A percentile compares a stretch with the other conserved stretches of the same genome.
phyloP scores from a whole-genome alignment of 2,329 filamentous ascomycete genomes.

The Microdochium nivale region DNA sequence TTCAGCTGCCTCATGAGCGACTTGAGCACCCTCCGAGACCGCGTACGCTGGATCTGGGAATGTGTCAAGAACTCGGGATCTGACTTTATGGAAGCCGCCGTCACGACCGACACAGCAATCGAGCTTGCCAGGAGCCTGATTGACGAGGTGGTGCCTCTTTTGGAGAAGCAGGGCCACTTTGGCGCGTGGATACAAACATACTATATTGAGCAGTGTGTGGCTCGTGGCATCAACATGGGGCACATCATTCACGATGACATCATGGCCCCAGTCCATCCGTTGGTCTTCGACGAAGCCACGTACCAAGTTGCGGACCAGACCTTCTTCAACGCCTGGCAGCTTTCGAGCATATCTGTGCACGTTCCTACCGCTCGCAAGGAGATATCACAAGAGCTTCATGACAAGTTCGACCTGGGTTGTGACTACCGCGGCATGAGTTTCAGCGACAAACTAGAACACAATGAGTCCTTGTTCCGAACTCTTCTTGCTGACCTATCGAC shows the following conservation, averaged over 20 bases:
- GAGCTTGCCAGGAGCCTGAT: not conserved
- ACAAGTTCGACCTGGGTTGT: not conserved
- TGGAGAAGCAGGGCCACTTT: not conserved
- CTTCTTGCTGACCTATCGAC: not conserved
- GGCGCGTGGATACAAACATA: not conserved
- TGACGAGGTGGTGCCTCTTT: not conserved
- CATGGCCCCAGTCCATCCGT: not conserved
- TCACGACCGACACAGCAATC: not conserved
- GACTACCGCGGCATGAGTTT: not conserved
- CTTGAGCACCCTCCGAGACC: not conserved
- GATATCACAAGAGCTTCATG: not conserved
- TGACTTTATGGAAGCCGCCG: not conserved
- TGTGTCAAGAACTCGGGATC: not conserved
- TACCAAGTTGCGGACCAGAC: not conserved
- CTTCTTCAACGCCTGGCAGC: not conserved
- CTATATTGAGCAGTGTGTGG: not conserved
- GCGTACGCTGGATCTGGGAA: not conserved
- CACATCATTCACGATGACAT: not conserved
- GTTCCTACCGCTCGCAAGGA: not conserved
- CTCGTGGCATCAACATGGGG: not conserved
- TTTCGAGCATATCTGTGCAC: not conserved
- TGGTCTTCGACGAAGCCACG: not conserved
- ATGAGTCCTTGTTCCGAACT: not conserved
- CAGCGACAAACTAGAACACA: not conserved
- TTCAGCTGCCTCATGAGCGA: conserved; percentile 9